Evolutionary conservation across 139 green algal genomes (phyloP).

Genomic region (Tetraselmis striata): DNA sequence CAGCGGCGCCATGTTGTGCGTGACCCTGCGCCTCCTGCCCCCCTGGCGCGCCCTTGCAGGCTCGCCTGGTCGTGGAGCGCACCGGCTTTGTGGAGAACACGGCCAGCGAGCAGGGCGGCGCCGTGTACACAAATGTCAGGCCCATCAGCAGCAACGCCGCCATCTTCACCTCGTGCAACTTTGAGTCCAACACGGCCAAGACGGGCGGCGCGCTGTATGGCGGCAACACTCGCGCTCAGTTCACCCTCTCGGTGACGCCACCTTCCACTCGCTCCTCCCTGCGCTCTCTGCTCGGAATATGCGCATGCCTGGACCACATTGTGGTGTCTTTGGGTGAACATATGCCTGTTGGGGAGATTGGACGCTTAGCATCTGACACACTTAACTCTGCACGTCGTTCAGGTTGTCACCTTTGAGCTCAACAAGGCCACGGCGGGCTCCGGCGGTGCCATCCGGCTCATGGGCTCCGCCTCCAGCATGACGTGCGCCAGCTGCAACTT

Average conservation of each 20-base stretch:
- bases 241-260: not conserved
- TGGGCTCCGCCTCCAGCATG: not conserved
- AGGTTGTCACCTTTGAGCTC: not conserved
- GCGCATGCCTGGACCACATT: no score
- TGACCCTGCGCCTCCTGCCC: no score
- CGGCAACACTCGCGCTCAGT: not conserved
- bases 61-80: not conserved
- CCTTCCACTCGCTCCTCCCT: no score
- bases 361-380: no score
- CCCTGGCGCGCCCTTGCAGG: no score
- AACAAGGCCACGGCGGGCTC: not conserved
- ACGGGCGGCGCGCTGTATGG: not conserved
- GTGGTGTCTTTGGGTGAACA: no score
- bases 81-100: not conserved
- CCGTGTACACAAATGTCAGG: not conserved
- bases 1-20: no score
- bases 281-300: no score
- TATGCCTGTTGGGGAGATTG: no score
- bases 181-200: not conserved
- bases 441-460: not conserved
- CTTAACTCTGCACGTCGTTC: no score
- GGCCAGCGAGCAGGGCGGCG: not conserved
- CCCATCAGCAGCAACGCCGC: not conserved
- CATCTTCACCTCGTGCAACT: not conserved
- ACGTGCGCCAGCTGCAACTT: not conserved